These are phyloP conservation scores for Carpinus fangiana DNA, from an alignment of 306 rosid genomes.

Conservation along the genomic window DNA sequence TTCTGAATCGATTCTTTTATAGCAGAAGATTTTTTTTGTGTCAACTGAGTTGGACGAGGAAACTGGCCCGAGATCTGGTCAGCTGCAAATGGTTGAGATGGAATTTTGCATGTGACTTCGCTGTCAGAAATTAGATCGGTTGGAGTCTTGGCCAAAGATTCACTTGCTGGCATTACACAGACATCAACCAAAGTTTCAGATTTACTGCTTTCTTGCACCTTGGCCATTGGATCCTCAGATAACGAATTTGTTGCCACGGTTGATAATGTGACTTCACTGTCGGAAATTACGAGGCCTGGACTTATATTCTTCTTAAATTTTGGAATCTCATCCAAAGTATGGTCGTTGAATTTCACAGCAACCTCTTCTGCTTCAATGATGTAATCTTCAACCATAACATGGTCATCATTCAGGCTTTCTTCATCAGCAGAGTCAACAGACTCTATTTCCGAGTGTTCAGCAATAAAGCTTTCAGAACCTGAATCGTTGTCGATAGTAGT, in stretches of 20 bases:
- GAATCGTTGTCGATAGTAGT: background rate
- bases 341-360: too few relatives aligned
- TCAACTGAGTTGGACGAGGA: conserved; percentile 32
- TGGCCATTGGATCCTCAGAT: background rate
- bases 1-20: background rate
- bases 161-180: too few relatives aligned
- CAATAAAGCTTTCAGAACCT: background rate
- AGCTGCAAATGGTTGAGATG: conserved; percentile 24
- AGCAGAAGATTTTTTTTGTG: too few relatives aligned
- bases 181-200: conserved; percentile 15
- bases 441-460: background rate
- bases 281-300: too few relatives aligned
- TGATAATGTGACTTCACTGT: too few relatives aligned
- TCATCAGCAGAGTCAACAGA: background rate
- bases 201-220: background rate
- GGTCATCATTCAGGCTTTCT: background rate
- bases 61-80: conserved; percentile 33
- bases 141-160: background rate
- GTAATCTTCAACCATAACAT: background rate
- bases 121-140: background rate
- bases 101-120: conserved; percentile 2
- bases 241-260: too few relatives aligned
- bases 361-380: too few relatives aligned
- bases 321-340: too few relatives aligned
- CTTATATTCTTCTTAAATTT: too few relatives aligned